These are phyloP conservation scores for Hanseniaspora osmophila DNA, from an alignment of 805 yeast species.

Conservation along the genomic window DNA sequence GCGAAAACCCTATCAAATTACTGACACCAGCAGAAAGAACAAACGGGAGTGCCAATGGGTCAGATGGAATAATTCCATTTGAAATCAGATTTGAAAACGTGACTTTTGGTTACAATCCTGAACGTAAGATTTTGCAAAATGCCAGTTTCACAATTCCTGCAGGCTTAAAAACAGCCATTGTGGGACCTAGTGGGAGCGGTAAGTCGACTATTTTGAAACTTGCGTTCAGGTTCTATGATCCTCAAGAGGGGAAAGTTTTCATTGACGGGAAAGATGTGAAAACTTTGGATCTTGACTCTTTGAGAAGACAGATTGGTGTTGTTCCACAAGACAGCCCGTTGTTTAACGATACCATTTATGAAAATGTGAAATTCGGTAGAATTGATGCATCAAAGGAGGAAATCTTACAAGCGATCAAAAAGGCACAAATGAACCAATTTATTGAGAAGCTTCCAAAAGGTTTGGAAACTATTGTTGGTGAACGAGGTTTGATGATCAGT, in stretches of 20 bases:
- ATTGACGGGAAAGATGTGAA: slow-evolving; percentile 84
- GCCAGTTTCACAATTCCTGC: slow-evolving; percentile 79
- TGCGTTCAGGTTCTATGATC: slow-evolving; percentile 83
- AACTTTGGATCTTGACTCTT: slow-evolving; percentile 57
- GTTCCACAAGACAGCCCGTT: slow-evolving; percentile 97
- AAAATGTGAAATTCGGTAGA: slow-evolving; percentile 78
- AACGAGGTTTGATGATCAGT: slow-evolving; percentile 95
- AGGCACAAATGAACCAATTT: slow-evolving; percentile 55
- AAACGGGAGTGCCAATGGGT: slow-evolving; percentile 1
- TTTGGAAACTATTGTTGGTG: slow-evolving; percentile 78
- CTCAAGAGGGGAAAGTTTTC: slow-evolving; percentile 56
- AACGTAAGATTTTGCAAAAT: slow-evolving; percentile 69
- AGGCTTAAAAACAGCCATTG: slow-evolving; percentile 83
- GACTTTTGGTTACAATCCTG: slow-evolving; percentile 81
- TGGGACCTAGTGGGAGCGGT: slow-evolving; percentile 94
- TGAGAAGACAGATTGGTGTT: slow-evolving; percentile 68
- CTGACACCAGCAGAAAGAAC: slow-evolving; percentile 10
- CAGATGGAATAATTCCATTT: slow-evolving; percentile 33
- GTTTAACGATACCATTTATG: slow-evolving; percentile 79
- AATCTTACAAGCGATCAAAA: slow-evolving; percentile 44
- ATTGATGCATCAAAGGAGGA: slow-evolving; percentile 61
- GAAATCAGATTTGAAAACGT: slow-evolving; percentile 84
- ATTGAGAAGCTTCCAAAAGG: slow-evolving; percentile 72
- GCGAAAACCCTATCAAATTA: slow-evolving; percentile 48
- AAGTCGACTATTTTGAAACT: slow-evolving; percentile 78